These are phyloP conservation scores for Gnomoniopsis sp. DNA, from an alignment of 2,329 filamentous ascomycete genomes.

Conservation along the genomic window DNA sequence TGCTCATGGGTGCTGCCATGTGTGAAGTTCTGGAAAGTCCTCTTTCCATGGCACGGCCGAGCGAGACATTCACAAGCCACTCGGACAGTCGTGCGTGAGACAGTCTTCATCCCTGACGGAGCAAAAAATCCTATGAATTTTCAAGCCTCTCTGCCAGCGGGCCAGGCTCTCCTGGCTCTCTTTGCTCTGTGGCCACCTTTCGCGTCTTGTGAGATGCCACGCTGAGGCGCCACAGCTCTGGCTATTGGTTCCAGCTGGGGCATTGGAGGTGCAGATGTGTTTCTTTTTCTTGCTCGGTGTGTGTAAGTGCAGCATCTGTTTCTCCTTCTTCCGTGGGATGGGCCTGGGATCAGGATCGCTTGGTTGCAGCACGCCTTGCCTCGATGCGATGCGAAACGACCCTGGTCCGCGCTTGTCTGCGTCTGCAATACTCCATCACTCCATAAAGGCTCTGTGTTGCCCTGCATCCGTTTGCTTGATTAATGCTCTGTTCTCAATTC, in stretches of 20 bases:
- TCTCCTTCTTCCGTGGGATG: neutral
- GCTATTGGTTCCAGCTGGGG: conserved; percentile 3
- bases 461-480: neutral
- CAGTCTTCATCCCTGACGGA: conserved; percentile 4
- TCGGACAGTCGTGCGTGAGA: conserved; percentile 13
- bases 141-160: neutral
- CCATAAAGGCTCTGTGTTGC: conserved; percentile 10
- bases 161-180: neutral
- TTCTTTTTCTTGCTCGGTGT: neutral
- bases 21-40: neutral
- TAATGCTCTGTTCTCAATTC: neutral
- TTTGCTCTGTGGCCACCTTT: conserved; percentile 8
- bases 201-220: conserved; percentile 4
- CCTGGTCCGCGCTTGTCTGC: neutral
- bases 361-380: conserved; percentile 6
- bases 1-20: neutral
- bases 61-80: conserved; percentile 14
- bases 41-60: neutral
- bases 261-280: conserved; percentile 9
- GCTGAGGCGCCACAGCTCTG: neutral
- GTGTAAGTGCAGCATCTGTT: neutral
- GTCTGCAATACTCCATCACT: conserved; percentile 5
- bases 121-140: conserved; percentile 2
- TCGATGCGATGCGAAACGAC: neutral
- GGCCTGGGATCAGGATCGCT: conserved; percentile 2